phyloP scores from a whole-genome alignment of 306 rosid species.

The Sindora glabra region DNA sequence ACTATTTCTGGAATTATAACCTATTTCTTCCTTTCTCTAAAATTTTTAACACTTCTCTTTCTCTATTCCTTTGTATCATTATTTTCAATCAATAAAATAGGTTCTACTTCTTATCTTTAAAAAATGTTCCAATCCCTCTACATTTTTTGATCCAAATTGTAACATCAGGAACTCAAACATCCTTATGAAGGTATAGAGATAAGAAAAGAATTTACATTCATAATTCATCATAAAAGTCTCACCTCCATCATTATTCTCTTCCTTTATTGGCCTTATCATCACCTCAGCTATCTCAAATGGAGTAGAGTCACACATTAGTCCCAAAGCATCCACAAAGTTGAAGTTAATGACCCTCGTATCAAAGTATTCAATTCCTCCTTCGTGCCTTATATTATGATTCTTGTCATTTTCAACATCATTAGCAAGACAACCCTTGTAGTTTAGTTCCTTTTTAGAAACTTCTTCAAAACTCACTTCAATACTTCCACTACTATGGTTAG shows the following conservation, averaged over 20 bases:
- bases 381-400: not conserved
- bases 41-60: not conserved
- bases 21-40: too few species aligned
- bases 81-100: not conserved
- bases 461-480: not conserved
- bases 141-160: not conserved
- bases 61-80: not conserved
- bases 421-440: not conserved
- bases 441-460: conserved; percentile 1
- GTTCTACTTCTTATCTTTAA: not conserved
- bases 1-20: too few species aligned
- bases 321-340: not conserved
- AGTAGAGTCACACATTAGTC: not conserved
- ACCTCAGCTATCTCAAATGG: conserved; percentile 18
- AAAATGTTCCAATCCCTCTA: not conserved
- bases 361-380: not conserved
- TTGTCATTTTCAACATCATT: not conserved
- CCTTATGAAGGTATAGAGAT: not conserved
- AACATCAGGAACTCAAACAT: not conserved
- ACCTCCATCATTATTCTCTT: not conserved
- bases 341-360: conserved; percentile 2
- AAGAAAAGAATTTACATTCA: too few species aligned
- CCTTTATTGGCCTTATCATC: conserved; percentile 10
- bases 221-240: not conserved
- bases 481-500: conserved; percentile 1